Evolutionary conservation across 2,329 filamentous ascomycete genomes (phyloP), one percentile per base, ranked within the genome.

Genomic region (Colletotrichum lupini): DNA sequence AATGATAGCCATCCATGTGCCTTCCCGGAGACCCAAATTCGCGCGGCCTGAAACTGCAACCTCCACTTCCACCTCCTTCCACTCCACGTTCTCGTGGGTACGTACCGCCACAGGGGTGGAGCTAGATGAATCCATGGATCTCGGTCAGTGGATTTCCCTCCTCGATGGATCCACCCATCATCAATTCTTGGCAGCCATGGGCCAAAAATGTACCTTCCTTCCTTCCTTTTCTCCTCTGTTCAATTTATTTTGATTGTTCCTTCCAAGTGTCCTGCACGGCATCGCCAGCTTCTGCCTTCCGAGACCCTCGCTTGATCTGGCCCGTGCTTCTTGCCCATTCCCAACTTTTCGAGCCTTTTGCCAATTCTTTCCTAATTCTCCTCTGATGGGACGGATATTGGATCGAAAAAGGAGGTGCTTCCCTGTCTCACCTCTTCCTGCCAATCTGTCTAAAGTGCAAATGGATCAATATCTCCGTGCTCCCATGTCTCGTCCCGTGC

Each of bases 31-130:
- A 49, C 52, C 58, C 58, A 32, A 63, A 68, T 42, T 60, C 69
- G 59, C 59, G 32, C 67, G 49, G 66, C 70, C 67, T 73, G 67
- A 73, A 73, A 73, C 70, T n/a, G 57, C 26, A 22, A 32, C 28
- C 68, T 67, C 63, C 63, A 61, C 63, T 30, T 28, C 26, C 49
- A 37, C 19, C 42, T 62, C 42, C 35, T 46, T 16, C 58, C 42
- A 46, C 35, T 60, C 58, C 35, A 46, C 24, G 35, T 19, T 24
- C n/a, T 42, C 26, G 11, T 6, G 26, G 11, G 26, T 32, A 49
- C 37, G 24, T 22, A 46, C 35, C 19, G 7, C 7, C 19, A 19
- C 42, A 49, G 4, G 42, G 19, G 11, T 49, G 8, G 19, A 49
- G 42, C 8, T n/a, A 9, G 42, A 49, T 22, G 42, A 19, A 49